Evolutionary conservation across 768 basidiomycete genomes (phyloP).

Genomic region (Mycena chlorophos): DNA sequence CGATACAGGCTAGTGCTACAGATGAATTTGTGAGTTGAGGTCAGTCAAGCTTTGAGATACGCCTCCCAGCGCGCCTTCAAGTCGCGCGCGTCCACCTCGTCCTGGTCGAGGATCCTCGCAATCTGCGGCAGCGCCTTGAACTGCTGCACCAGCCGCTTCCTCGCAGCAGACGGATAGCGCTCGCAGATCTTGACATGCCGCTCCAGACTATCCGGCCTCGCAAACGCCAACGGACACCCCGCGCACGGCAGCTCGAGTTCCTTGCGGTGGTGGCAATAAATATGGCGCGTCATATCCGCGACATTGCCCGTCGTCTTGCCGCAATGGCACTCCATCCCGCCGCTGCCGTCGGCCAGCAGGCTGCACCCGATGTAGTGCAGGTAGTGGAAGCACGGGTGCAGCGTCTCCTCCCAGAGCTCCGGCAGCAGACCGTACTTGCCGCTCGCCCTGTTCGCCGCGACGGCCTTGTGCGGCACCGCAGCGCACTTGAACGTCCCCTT

Average conservation of each 20-base stretch:
- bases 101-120: background rate
- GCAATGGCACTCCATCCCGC: background rate
- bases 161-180: too few relatives aligned
- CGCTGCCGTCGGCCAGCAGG: background rate
- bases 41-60: too few relatives aligned
- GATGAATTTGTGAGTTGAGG: too few relatives aligned
- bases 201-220: background rate
- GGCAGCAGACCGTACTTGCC: background rate
- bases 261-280: background rate
- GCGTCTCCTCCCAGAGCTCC: background rate
- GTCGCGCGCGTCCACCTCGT: too few relatives aligned
- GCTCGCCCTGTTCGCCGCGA: background rate
- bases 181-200: background rate
- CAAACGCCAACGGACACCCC: background rate
- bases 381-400: background rate
- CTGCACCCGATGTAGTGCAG: background rate
- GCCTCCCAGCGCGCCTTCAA: too few relatives aligned
- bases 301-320: background rate
- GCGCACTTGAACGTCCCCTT: background rate
- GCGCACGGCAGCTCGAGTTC: background rate
- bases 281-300: background rate
- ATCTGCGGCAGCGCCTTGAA: background rate
- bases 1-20: too few relatives aligned
- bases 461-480: background rate
- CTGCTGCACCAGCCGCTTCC: background rate